Evolutionary conservation across 2,329 filamentous ascomycete genomes (phyloP), one percentile per base, ranked within the genome.

Genomic region (Aspergillus felis): DNA sequence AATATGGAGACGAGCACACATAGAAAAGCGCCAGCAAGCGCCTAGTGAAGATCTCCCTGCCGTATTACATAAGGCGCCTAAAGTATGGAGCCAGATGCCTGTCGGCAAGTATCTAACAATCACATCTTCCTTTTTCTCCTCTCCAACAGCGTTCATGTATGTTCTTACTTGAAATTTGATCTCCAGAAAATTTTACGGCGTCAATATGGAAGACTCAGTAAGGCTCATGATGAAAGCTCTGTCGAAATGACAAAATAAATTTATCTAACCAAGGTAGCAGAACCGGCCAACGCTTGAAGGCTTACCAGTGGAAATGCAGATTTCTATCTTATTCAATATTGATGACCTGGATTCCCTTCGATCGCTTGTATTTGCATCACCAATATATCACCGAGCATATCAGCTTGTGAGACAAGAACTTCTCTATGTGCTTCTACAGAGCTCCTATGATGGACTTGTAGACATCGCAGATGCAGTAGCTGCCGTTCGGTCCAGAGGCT

Each of bases 401-500:
- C 22, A 32, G 5, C 28, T 44, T 1, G 55, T 57, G 14, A 50
- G 61, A 9, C 41, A 51, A 0, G 49, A 63, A 10, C 2, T 58
- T 2, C 58, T 61, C 1, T 20, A 27, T 0, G n/a, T 25, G 5
- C 4, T 59, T 6, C 12, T 67, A 3, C 49, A 49, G 20, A 20
- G 10, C 9, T 47, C 57, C 10, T 59, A 64, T 32, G 51, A 47
- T 20, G 57, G 52, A 7, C 35, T 59, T 12, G 54, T 67, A 2
- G 50, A 57, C 7, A 56, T 65, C 2, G 7, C 35, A 4, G 66
- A 67, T 25, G 64, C 63, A 20, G 35, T 67, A 12, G 46, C 56
- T 29, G 64, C 64, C 9, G 35, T 65, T 14, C 64, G 64, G 28
- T 66, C 66, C 2, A 54, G 54, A 54, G 57, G 56, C 1, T 28